Conservation (phyloP, 192 early-diverging fungal genomes). For the Coemansia sp. region DNA sequence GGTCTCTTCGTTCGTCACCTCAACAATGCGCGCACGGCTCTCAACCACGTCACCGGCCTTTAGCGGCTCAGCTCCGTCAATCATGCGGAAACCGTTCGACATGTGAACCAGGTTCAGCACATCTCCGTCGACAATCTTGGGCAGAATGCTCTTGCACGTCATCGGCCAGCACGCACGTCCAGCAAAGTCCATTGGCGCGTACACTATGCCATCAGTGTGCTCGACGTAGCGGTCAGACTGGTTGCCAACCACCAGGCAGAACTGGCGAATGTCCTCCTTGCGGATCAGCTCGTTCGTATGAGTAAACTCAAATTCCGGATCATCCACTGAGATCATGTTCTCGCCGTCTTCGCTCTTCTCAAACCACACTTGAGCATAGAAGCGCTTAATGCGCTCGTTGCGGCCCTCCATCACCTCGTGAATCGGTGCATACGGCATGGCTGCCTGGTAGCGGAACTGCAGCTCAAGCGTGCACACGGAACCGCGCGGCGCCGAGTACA, state of each 20-base stretch:
- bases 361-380: constrained; percentile 43
- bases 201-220: not conserved
- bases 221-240: constrained; percentile 57
- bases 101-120: constrained; percentile 84
- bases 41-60: constrained; percentile 58
- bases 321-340: constrained; percentile 1
- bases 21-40: constrained; percentile 74
- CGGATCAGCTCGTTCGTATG: constrained; percentile 66
- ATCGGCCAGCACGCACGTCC: constrained; percentile 87
- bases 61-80: constrained; percentile 63
- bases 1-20: constrained; percentile 76
- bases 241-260: constrained; percentile 74
- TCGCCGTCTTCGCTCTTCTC: constrained; percentile 12
- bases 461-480: constrained; percentile 74
- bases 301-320: not conserved
- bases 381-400: constrained; percentile 79
- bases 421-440: constrained; percentile 77
- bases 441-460: constrained; percentile 77
- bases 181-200: constrained; percentile 87
- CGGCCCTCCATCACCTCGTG: constrained; percentile 60
- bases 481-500: constrained; percentile 56
- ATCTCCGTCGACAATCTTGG: constrained; percentile 86
- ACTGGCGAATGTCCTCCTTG: constrained; percentile 32
- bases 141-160: constrained; percentile 84
- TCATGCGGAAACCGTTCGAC: constrained; percentile 80